These are phyloP conservation scores for Olyra latifolia DNA, from an alignment of 176 grass and related monocot species.

Conservation along the genomic window DNA sequence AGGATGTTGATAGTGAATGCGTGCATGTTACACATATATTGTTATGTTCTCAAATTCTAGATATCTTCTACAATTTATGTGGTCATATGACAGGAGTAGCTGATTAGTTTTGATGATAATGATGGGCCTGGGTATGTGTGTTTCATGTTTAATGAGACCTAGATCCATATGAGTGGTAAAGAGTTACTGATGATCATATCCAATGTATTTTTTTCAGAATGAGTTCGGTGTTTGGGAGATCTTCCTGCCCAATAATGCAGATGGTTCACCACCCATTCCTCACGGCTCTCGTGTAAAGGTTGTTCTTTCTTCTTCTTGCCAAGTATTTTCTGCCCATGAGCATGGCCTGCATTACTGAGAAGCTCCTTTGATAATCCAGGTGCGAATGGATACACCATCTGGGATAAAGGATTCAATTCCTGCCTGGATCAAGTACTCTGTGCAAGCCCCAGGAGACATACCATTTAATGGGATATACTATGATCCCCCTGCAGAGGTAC, in stretches of 20 bases:
- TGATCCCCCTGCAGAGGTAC: constrained; percentile 86
- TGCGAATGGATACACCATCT: constrained; percentile 93
- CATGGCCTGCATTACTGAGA: constrained; percentile 24
- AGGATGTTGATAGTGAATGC: constrained; percentile 7
- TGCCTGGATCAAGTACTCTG: constrained; percentile 95
- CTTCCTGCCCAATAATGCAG: constrained; percentile 89
- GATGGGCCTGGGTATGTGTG: not conserved
- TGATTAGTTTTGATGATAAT: constrained; percentile 18
- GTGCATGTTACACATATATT: not conserved
- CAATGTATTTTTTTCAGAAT: constrained; percentile 58
- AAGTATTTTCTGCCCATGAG: not conserved
- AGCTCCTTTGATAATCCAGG: constrained; percentile 40
- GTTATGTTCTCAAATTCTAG: not conserved
- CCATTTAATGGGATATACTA: constrained; percentile 97
- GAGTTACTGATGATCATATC: constrained; percentile 36
- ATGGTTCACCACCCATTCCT: constrained; percentile 77
- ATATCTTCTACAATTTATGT: constrained; percentile 3
- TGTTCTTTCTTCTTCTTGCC: constrained; percentile 7
- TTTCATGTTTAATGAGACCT: not conserved
- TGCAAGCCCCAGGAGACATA: constrained; percentile 80
- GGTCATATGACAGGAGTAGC: not conserved
- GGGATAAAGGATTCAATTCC: constrained; percentile 98
- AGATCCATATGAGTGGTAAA: constrained; percentile 20
- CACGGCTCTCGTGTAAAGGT: constrained; percentile 95
- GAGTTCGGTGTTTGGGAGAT: constrained; percentile 89